Evolutionary conservation across 163 green algal genomes (phyloP).

Genomic region (Chlorella variabilis): DNA sequence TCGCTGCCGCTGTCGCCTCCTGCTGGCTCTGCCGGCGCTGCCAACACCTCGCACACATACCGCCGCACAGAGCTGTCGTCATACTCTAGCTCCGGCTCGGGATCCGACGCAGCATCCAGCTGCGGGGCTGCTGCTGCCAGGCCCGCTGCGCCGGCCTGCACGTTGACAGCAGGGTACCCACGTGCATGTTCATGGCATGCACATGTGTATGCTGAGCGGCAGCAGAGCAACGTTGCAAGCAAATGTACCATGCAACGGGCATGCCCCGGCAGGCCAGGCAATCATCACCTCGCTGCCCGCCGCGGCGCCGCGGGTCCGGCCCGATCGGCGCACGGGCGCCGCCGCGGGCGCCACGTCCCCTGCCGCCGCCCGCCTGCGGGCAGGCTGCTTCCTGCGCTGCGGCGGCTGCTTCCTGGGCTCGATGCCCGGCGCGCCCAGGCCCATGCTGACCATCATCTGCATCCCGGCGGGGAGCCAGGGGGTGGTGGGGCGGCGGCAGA

Average conservation of each 20-base stretch:
- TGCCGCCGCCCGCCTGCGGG: not conserved
- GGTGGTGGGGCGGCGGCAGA: not conserved
- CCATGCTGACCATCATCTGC: slow-evolving; percentile 22
- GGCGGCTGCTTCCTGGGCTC: not conserved
- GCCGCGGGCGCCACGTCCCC: no score
- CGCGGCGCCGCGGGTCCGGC: not conserved
- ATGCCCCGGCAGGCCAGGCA: no score
- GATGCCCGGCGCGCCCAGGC: not conserved
- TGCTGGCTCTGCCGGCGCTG: not conserved
- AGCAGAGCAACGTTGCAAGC: not conserved
- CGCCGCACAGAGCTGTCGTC: slow-evolving; percentile 25
- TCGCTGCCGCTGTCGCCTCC: no score
- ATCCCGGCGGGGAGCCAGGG: not conserved
- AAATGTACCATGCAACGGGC: not conserved
- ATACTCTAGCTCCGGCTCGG: not conserved
- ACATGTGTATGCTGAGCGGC: no score
- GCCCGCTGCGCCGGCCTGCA: not conserved
- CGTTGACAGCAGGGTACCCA: not conserved
- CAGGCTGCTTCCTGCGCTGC: not conserved
- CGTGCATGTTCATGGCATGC: not conserved
- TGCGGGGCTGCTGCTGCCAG: not conserved
- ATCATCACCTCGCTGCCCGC: not conserved
- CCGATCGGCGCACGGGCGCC: not conserved
- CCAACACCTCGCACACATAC: not conserved
- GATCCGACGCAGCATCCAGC: not conserved